Evolutionary conservation across 106 monocot species (phyloP), one percentile per base, ranked within the genome.

Genomic region (Platanthera guangdongensis): DNA sequence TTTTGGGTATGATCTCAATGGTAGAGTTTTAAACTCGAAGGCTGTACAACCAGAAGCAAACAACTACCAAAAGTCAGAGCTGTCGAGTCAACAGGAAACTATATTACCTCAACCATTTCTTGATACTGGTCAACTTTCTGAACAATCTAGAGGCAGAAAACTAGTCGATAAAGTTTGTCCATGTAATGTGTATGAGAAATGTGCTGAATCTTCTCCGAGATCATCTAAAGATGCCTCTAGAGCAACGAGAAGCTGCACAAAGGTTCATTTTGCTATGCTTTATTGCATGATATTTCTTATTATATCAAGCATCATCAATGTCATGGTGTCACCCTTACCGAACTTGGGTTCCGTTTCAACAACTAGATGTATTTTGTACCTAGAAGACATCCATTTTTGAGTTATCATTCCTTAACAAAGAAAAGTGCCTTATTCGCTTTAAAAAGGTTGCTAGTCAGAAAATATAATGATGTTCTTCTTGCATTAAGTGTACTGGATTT

Each of bases 1-100:
- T 39, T 99, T 99, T 85, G 97, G 97, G 12, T 83, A 94, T 74
- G 77, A 90, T 77, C 80, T 99, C 7, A 82, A 82, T 39, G 71
- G 70, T 46, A 85, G 70, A 8, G 78, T 78, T 69, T 2, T 78
- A 57, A 7, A 77, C 50, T 75, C 73, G 45, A 77, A 85, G 4
- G 59, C 47, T 11, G 32, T 53, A 46, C 71, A 57, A 19, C 51
- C 69, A 10, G 77, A 74, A 1, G 59, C 46, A 65, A 74, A 77
- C 78, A 49, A 79, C 10, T 39, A 77, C 14, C 47, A 62, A 72
- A 82, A 85, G 51, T 16, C 68, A 21, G 81, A 80, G 57, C 51
- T 62, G 47, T 79, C 74, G 57, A 54, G 16, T 59, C 74, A 62
- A 48, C 14, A 4, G 67, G 22, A 68, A 13, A 71, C 9, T 49